phyloP scores from a whole-genome alignment of 208 protist genomes.

The Acanthamoeba sp. region DNA sequence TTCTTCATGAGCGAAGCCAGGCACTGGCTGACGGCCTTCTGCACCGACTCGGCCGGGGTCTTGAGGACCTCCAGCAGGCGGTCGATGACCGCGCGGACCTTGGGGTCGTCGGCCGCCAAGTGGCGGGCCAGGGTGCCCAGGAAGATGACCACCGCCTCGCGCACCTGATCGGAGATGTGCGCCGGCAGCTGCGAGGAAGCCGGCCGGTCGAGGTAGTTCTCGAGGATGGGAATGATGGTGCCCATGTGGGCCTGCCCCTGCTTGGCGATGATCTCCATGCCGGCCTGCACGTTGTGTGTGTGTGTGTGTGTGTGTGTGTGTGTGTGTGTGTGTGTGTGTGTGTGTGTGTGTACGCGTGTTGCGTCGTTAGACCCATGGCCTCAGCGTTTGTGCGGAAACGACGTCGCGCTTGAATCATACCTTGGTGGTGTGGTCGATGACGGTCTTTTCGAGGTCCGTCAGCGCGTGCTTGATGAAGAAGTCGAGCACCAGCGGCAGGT shows the following conservation, averaged over 20 bases:
- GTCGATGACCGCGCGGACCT: slow-evolving; percentile 83
- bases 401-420: background rate
- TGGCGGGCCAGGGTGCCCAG: slow-evolving; percentile 87
- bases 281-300: background rate
- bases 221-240: slow-evolving; percentile 40
- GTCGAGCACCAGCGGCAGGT: slow-evolving; percentile 36
- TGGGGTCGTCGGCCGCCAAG: slow-evolving; percentile 83
- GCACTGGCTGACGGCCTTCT: slow-evolving; percentile 87
- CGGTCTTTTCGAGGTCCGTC: slow-evolving; percentile 3
- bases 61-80: slow-evolving; percentile 86
- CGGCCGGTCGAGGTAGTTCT: slow-evolving; percentile 56
- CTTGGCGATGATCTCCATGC: slow-evolving; percentile 68
- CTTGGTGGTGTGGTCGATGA: slow-evolving; percentile 61
- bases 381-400: no score
- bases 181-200: background rate
- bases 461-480: slow-evolving; percentile 61
- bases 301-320: background rate
- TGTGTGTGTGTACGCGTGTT: no score
- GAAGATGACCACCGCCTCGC: slow-evolving; percentile 86
- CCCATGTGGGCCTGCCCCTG: slow-evolving; percentile 63
- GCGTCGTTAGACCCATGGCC: no score
- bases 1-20: slow-evolving; percentile 87
- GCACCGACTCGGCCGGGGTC: slow-evolving; percentile 91
- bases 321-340: no score
- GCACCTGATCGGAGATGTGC: slow-evolving; percentile 74